These are phyloP conservation scores for Brassica incana DNA, from an alignment of 345 rosid genomes.

Conservation along the genomic window DNA sequence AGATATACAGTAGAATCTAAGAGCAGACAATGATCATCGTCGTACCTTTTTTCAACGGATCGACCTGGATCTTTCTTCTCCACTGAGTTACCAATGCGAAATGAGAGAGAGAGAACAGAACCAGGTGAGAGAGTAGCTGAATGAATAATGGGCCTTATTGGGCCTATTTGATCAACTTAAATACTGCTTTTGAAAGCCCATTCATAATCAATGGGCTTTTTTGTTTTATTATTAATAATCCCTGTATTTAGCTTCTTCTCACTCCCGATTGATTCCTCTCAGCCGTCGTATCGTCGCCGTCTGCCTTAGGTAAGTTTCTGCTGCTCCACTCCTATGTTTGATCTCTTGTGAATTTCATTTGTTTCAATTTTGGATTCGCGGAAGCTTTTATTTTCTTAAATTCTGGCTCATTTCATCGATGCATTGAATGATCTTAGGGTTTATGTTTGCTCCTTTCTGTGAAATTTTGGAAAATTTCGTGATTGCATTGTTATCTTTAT, in stretches of 20 bases:
- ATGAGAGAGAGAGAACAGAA: neutral
- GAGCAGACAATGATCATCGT: constrained; percentile 2
- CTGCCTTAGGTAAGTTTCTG: neutral
- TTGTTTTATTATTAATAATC: neutral
- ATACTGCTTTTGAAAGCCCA: neutral
- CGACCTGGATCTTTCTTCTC: constrained; percentile 34
- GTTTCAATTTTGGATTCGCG: neutral
- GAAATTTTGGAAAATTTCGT: neutral
- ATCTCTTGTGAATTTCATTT: neutral
- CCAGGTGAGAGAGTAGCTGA: constrained; percentile 22
- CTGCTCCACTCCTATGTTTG: neutral
- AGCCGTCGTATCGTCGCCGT: neutral
- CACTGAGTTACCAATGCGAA: constrained; percentile 6
- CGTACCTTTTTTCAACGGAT: constrained; percentile 37
- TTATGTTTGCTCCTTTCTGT: neutral
- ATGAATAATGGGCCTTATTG: neutral
- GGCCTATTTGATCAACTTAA: constrained; percentile 3
- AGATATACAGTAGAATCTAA: neutral
- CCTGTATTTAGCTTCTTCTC: neutral
- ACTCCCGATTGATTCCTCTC: neutral
- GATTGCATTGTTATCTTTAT: neutral
- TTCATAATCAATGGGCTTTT: neutral
- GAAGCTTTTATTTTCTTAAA: neutral
- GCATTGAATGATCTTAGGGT: neutral
- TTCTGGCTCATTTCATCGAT: constrained; percentile 8